Evolutionary conservation across 805 yeast genomes (phyloP).

Genomic region (Candida pini): DNA sequence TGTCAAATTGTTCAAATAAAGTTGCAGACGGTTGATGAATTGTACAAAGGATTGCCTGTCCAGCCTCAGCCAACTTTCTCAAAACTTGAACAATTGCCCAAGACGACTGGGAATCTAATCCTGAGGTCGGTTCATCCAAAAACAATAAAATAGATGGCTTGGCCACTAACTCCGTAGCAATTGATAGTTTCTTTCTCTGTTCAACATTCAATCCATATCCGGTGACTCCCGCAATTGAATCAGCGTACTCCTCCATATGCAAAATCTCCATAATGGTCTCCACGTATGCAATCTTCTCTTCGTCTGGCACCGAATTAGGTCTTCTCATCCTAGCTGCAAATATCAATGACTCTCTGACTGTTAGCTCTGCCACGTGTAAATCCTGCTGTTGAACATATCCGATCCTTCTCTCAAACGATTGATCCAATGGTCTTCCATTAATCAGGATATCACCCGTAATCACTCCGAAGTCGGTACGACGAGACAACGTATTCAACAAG

Average conservation of each 20-base stretch:
- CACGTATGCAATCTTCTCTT: slow-evolving; percentile 37
- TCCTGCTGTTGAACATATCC: slow-evolving; percentile 56
- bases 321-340: slow-evolving; percentile 49
- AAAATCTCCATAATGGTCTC: slow-evolving; percentile 35
- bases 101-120: slow-evolving; percentile 52
- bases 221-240: slow-evolving; percentile 42
- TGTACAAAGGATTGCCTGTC: slow-evolving; percentile 53
- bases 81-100: slow-evolving; percentile 50
- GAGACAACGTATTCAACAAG: slow-evolving; percentile 46
- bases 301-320: slow-evolving; percentile 31
- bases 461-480: slow-evolving; percentile 45
- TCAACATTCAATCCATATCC: slow-evolving; percentile 49
- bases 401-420: slow-evolving; percentile 45
- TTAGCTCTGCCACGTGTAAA: slow-evolving; percentile 42
- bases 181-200: slow-evolving; percentile 47
- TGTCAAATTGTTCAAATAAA: slow-evolving; percentile 38
- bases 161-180: slow-evolving; percentile 51
- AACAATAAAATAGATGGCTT: slow-evolving; percentile 47
- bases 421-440: slow-evolving; percentile 43
- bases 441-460: slow-evolving; percentile 54
- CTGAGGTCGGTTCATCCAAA: slow-evolving; percentile 58
- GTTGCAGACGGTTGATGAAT: slow-evolving; percentile 47
- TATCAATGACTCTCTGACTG: slow-evolving; percentile 45
- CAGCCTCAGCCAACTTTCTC: slow-evolving; percentile 45
- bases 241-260: slow-evolving; percentile 41